These are phyloP conservation scores for Saccharum hybrid DNA, from an alignment of 202 grass and related monocot genomes.

Conservation along the genomic window DNA sequence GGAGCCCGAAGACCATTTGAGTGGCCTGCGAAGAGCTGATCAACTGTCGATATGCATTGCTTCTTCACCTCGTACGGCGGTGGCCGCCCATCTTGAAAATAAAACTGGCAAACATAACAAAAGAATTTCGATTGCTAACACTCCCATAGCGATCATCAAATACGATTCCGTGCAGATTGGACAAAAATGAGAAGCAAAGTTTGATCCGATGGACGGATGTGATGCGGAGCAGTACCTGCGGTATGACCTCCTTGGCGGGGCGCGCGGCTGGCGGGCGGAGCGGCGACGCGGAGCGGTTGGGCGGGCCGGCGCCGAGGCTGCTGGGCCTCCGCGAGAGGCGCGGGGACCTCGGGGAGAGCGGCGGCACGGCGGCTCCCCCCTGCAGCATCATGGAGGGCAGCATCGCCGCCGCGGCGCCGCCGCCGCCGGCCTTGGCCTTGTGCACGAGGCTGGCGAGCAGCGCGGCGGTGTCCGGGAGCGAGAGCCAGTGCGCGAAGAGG, in stretches of 20 bases:
- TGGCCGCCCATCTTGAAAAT: constrained; percentile 84
- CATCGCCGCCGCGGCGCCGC: constrained; percentile 35
- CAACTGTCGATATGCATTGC: constrained; percentile 66
- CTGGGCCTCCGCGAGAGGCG: constrained; percentile 62
- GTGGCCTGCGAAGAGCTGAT: constrained; percentile 82
- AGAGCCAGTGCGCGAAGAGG: constrained; percentile 90
- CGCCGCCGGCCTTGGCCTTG: constrained; percentile 61
- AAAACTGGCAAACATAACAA: constrained; percentile 64
- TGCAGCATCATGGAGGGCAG: constrained; percentile 77
- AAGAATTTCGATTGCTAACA: background rate
- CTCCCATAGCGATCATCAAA: background rate
- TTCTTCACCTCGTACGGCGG: constrained; percentile 70
- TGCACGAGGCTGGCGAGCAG: constrained; percentile 70
- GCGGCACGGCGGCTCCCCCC: constrained; percentile 74
- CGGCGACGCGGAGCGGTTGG: constrained; percentile 64
- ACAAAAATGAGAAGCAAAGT: background rate
- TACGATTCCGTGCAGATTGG: background rate
- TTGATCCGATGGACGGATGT: background rate
- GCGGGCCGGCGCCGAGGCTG: constrained; percentile 41
- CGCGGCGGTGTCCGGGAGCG: constrained; percentile 67
- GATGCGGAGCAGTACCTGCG: constrained; percentile 58
- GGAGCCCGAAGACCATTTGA: constrained; percentile 79
- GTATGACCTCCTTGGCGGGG: constrained; percentile 74
- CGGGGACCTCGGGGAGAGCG: constrained; percentile 91
- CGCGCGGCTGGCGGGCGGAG: constrained; percentile 59